Evolutionary conservation across 2,329 filamentous ascomycete genomes (phyloP), one percentile per base, ranked within the genome.

Genomic region (Aspergillus spinulosporus): DNA sequence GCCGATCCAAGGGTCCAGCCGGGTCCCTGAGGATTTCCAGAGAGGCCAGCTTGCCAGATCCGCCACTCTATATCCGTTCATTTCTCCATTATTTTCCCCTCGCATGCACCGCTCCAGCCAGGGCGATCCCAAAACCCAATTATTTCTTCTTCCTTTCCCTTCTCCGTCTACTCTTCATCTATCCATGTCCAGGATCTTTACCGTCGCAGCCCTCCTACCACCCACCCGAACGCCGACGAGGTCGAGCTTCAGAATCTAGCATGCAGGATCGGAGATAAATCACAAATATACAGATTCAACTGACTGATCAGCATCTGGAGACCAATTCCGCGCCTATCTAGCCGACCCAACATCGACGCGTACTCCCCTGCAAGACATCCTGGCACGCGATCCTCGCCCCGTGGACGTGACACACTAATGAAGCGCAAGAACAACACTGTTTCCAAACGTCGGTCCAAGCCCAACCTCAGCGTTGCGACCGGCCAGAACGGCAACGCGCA

Each of bases 381-480:
- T 40, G 54, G 40, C 34, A 58, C 57, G 45, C 60, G 48, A 52
- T 52, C 53, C 42, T 57, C 43, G 15, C 52, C 43, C 31, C 58
- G 59, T 47, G 55, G 59, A 57, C 57, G 57, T 52, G 52, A 52
- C 51, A 56, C 49, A 54, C 63, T 62, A 52, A 75, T 75, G 73
- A 72, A 72, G 69, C 70, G 68, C 60, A 71, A 72, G 62, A 69
- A 64, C 63, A 64, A 66, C 40, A 66, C 59, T 48, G 61, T 70
- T 59, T 64, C 69, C 40, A 74, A 69, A 62, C 70, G 71, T 60
- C 72, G 72, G 62, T 73, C 74, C 54, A 72, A 72, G 64, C 72
- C 70, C 60, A 69, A 62, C 59, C 61, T 76, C 57, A 72, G 65
- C 55, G 59, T 75, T 45, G 68, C 68, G 44, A 74, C 72, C 47